Base-by-base conservation (phyloP, 805 yeast species). In the Saccharomyces kudriavzevii region DNA sequence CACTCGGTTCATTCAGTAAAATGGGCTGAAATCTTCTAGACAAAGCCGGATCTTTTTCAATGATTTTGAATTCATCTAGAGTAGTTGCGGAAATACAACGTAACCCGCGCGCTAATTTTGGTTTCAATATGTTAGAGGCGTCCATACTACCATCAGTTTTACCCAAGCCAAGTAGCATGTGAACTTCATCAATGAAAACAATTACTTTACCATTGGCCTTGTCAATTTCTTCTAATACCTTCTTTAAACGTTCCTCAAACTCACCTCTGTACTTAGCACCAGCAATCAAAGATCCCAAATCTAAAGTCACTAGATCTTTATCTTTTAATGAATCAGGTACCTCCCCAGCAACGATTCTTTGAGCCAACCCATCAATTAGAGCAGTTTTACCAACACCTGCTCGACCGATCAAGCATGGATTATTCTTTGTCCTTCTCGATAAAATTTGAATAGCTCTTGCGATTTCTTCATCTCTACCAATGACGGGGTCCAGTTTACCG, bases 341-440 rank as follows among this genome's bases (percentile, higher is more conserved):
- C 66, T 91, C 96, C 11, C 92, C 92, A 53, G 86, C 82, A 8
- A 89, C 82, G 49, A 94, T 91, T 63, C 97, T 76, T 70, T 94
- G 98, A 0, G 98, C 98, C 43, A 94, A 75, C 0, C 98, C 99
- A 67, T 94, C 99, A 82, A 94, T 87, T 54, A 94, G 83, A 5
- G 98, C 95, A 0, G 98, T 94, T 70, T 92, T 92, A 73, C 99
- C 99, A 0, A 97, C 95, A 72, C 99, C 99, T 0, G 99, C 99
- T 60, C 87, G 83, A 57, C 99, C 99, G 45, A 94, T 90, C 52
- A 92, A 70, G 1, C 94, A 96, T 0, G 99, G 99, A 65, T 92
- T 92, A 69, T 94, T 94, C 70, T 92, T 92, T 0, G 97, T 90
- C 68, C 98, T 78, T 61, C 99, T 76, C 1, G 97, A 89, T 47